Evolutionary conservation across 768 basidiomycete genomes (phyloP), one percentile per base, ranked within the genome.

Genomic region (Mrakia hoshinonis): DNA sequence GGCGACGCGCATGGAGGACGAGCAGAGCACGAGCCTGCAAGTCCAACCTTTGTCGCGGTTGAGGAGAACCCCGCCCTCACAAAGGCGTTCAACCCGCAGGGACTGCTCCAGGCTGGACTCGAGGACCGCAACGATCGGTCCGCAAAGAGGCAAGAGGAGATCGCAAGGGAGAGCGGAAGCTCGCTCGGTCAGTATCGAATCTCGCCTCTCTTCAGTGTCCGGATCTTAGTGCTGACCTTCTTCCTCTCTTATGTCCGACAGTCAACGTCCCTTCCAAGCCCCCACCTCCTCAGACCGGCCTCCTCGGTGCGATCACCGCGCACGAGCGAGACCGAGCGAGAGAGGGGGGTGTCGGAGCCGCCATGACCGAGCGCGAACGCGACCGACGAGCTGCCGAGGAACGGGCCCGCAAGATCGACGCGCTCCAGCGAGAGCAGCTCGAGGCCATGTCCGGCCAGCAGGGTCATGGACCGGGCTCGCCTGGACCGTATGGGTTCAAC

Each of bases 101-200:
- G 96, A 10, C 81, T 99, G 20, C 86, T 99, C 49, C 93, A 92
- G 70, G 92, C 92, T 67, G 96, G 96, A 47, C 83, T 98, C 74
- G 91, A 95, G 77, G 94, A 97, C 78, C 92, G 92, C 79, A 88
- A 94, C 78, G 93, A 96, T 77, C 86, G 95, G 46, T 96, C 93
- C 38, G 96, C 96, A 2, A 94, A 94, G 79, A 85, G 89, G 66
- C 92, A 97, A 76, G 95, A 99, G 79, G 91, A 96, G 79, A 81
- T 91, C 13, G 96, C 96, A 12, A 84, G 94, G 46, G 94, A 96
- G 81, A 87, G 84, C 9, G 96, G 96, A 36, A 90, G 86, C 20
- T 92, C 92, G 4, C 84, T 98, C 67, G 87, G 72, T 73, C 24
- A 29, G 72, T 73, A n/a, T n/a, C n/a, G n/a, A n/a, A n/a, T n/a